These are phyloP conservation scores for Xerocomellus amylosporus DNA, from an alignment of 768 basidiomycete genomes.

Conservation along the genomic window DNA sequence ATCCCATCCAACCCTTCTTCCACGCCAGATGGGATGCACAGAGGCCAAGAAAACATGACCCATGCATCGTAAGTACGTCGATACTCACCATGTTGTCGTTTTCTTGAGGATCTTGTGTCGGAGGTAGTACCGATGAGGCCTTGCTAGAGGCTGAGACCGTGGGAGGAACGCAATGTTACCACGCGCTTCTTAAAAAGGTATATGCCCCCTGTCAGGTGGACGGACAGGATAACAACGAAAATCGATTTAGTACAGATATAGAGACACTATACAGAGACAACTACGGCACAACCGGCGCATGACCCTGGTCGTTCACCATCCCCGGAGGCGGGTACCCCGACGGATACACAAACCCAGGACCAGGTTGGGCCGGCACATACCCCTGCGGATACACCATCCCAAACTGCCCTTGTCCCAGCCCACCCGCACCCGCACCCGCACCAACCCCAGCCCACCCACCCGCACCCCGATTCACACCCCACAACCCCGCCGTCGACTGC, in stretches of 20 bases:
- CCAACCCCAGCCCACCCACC: background rate
- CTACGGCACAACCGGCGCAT: background rate
- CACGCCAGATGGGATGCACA: background rate
- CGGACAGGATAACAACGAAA: background rate
- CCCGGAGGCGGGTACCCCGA: constrained; percentile 16
- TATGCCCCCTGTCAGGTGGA: background rate
- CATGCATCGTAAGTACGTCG: constrained; percentile 11
- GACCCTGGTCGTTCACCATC: background rate
- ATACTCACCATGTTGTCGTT: constrained; percentile 48
- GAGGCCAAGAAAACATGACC: constrained; percentile 2
- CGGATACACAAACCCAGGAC: constrained; percentile 15
- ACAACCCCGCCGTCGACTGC: constrained; percentile 18
- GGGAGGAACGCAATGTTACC: constrained; percentile 11
- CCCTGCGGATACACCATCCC: constrained; percentile 21
- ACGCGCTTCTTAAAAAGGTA: background rate
- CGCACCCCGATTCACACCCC: background rate
- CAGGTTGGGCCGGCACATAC: constrained; percentile 16
- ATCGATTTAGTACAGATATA: background rate
- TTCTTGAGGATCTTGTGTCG: constrained; percentile 33
- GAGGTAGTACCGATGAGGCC: constrained; percentile 7
- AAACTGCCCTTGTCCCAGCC: background rate
- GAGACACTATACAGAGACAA: background rate
- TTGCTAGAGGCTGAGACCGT: constrained; percentile 19
- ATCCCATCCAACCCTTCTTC: constrained; percentile 20
- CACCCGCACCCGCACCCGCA: background rate